phyloP scores from a whole-genome alignment of 768 basidiomycete genomes.

The Collybia sordida region DNA sequence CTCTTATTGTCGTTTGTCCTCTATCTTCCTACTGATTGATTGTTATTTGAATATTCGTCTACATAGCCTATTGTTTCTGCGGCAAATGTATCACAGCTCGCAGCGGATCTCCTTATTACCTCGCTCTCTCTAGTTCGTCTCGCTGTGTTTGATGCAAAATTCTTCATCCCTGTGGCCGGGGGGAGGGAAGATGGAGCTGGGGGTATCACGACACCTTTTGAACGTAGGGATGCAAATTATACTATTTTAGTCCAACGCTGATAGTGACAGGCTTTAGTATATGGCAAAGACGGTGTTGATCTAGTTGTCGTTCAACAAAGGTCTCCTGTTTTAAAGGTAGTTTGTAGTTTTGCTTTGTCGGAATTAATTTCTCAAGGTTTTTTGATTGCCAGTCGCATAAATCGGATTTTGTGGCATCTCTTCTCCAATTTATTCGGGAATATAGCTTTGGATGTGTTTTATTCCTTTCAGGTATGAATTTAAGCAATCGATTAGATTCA shows the following conservation, averaged over 20 bases:
- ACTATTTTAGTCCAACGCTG: background rate
- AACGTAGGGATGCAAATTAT: conserved; percentile 43
- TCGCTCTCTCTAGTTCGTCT: conserved; percentile 60
- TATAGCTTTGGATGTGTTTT: conserved; percentile 53
- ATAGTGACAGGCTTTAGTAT: conserved; percentile 45
- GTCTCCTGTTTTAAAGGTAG: conserved; percentile 76
- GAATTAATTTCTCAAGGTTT: background rate
- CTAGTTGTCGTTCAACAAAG: conserved; percentile 75
- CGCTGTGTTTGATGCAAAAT: conserved; percentile 61
- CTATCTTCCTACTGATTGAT: background rate
- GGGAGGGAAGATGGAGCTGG: conserved; percentile 59
- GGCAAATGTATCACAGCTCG: conserved; percentile 80
- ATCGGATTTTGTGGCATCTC: conserved; percentile 57
- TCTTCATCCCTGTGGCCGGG: conserved; percentile 72
- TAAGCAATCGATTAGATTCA: conserved; percentile 67
- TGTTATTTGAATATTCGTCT: conserved; percentile 11
- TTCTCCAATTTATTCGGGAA: conserved; percentile 56
- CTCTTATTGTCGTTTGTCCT: conserved; percentile 42
- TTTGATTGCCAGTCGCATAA: conserved; percentile 53
- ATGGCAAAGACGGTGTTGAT: conserved; percentile 47
- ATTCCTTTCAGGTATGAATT: conserved; percentile 75
- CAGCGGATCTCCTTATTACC: conserved; percentile 71
- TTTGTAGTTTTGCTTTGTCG: conserved; percentile 8
- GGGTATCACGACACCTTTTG: conserved; percentile 73
- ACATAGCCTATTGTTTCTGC: conserved; percentile 75